Conservation (phyloP, 192 early-diverging fungal species). For the Coemansia sp. region DNA sequence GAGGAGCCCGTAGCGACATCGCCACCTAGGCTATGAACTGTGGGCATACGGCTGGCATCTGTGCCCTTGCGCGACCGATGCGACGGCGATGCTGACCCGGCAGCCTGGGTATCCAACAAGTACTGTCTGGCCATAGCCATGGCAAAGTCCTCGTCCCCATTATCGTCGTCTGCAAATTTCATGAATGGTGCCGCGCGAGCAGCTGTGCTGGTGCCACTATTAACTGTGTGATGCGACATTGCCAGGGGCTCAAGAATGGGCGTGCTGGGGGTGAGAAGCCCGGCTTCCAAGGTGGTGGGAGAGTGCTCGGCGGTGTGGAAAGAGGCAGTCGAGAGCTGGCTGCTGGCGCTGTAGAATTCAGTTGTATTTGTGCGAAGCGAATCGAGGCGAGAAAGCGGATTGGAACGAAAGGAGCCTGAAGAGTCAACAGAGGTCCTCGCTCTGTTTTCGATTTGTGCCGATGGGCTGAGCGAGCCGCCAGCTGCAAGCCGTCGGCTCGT, state of each 20-base stretch:
- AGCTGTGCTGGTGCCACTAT: neutral
- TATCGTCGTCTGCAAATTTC: neutral
- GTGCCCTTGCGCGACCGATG: constrained; percentile 34
- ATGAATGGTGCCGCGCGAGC: neutral
- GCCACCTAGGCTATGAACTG: constrained; percentile 7
- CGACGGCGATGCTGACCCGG: constrained; percentile 39
- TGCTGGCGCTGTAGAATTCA: constrained; percentile 39
- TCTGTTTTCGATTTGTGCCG: neutral
- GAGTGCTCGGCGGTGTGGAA: constrained; percentile 27
- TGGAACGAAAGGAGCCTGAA: constrained; percentile 1
- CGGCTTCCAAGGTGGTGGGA: neutral
- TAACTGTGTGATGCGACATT: constrained; percentile 5
- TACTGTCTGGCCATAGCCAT: constrained; percentile 42
- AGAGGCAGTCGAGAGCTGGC: constrained; percentile 13
- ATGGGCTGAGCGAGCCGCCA: neutral
- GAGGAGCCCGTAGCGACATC: constrained; percentile 12
- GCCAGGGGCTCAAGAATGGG: neutral
- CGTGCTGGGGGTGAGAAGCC: neutral
- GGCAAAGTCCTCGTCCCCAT: constrained; percentile 24
- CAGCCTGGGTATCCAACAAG: constrained; percentile 40
- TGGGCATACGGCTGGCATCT: constrained; percentile 12
- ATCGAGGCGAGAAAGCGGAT: constrained; percentile 18
- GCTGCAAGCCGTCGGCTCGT: constrained; percentile 3
- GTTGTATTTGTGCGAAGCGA: constrained; percentile 20
- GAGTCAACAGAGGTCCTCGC: constrained; percentile 17